A percentile compares a stretch with the other conserved stretches of the same genome.
phyloP scores from a whole-genome alignment of 2,329 filamentous ascomycete species.

The Hortaea sp. region DNA sequence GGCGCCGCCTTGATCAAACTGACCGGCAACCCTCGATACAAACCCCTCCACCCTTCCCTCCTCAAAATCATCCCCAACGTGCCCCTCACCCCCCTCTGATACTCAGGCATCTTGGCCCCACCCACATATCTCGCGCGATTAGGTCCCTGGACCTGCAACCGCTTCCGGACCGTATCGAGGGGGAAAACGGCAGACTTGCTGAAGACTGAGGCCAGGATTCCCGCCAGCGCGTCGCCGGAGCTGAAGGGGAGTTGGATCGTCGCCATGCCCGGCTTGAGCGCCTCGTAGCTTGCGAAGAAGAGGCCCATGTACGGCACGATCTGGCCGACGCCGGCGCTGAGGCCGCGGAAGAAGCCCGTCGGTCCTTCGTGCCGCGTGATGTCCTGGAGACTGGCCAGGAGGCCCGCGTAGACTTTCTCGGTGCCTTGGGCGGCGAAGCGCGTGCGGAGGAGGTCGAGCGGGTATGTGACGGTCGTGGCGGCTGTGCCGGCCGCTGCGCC shows the following conservation, averaged over 20 bases:
- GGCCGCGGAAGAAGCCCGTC: constrained; percentile 76
- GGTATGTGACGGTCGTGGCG: constrained; percentile 79
- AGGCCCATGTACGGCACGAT: constrained; percentile 95
- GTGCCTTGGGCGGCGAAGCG: constrained; percentile 91
- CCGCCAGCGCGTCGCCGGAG: constrained; percentile 73
- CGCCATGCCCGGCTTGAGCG: constrained; percentile 41
- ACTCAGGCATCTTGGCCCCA: constrained; percentile 70
- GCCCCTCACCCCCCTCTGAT: constrained; percentile 53
- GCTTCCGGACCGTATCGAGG: constrained; percentile 82
- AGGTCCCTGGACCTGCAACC: constrained; percentile 90
- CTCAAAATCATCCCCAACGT: constrained; percentile 60
- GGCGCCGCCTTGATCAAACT: constrained; percentile 89
- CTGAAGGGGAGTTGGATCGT: constrained; percentile 50
- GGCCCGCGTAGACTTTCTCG: constrained; percentile 65
- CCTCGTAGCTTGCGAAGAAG: constrained; percentile 87
- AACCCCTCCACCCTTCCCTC: constrained; percentile 64
- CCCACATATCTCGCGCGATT: constrained; percentile 63
- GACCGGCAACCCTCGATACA: constrained; percentile 82
- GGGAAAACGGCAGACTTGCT: constrained; percentile 90
- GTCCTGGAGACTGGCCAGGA: constrained; percentile 57
- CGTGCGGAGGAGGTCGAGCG: constrained; percentile 83
- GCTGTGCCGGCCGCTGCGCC: constrained; percentile 74
- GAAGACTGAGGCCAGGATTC: constrained; percentile 65
- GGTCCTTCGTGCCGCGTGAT: constrained; percentile 68
- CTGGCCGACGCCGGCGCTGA: constrained; percentile 71